Evolutionary conservation across 2,329 filamentous ascomycete species (phyloP).

Genomic region (Fusarium sacchari): DNA sequence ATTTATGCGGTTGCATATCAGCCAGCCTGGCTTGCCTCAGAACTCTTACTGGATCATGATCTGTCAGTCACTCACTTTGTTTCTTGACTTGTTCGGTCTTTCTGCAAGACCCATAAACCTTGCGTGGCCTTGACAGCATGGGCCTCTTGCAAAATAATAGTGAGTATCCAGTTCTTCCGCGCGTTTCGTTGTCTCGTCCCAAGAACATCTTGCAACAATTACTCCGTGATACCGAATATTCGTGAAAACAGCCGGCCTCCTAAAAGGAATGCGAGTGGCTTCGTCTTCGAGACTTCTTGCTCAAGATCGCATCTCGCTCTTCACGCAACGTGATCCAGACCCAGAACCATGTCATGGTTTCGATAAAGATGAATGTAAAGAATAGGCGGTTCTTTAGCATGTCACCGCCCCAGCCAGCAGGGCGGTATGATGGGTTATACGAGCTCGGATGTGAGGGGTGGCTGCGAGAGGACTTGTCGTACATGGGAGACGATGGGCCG

Average conservation of each 20-base stretch:
- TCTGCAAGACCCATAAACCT: neutral
- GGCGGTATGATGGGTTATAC: constrained; percentile 50
- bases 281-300: constrained; percentile 50
- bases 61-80: neutral
- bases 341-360: constrained; percentile 91
- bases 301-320: constrained; percentile 61
- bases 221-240: neutral
- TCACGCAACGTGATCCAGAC: constrained; percentile 76
- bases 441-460: constrained; percentile 42
- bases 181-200: neutral
- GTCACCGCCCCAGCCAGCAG: constrained; percentile 65
- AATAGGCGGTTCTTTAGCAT: constrained; percentile 84
- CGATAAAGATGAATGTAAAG: constrained; percentile 86
- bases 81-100: neutral
- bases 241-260: neutral
- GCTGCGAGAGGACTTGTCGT: constrained; percentile 44
- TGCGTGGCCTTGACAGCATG: too few species aligned
- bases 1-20: neutral
- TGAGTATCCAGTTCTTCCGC: neutral
- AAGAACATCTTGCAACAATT: neutral
- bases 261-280: constrained; percentile 37
- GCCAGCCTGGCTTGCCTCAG: neutral
- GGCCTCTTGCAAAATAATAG: neutral
- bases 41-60: neutral
- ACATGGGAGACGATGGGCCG: constrained; percentile 61